Base-by-base conservation (phyloP, 306 rosid genomes). In the Quercus glauca region DNA sequence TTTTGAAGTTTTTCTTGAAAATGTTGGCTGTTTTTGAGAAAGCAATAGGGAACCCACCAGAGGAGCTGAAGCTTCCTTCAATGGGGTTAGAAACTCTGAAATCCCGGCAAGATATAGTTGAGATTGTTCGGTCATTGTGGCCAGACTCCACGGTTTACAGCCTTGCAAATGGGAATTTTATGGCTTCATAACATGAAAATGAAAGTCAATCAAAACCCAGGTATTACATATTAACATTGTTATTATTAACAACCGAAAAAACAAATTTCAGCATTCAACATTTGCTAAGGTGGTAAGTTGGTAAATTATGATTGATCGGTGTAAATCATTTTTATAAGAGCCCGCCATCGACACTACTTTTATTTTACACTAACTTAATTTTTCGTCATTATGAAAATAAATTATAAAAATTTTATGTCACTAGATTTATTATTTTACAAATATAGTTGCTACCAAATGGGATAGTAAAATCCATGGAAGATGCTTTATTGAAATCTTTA, bases 21-120 rank as follows among this genome's bases (percentile, higher is more conserved):
- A 90, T 90, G 91, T 83, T 88, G 78, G 87, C 87, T 3, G 86
- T 80, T 79, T 88, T 88, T 63, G 86, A 81, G 69, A 90, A 85
- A 82, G 84, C 77, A 35, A 74, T 59, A 12, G 92, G 88, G 71
- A 88, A 81, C 11, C 89, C 91, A 71, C 91, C 94, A 1, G 76
- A 76, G 76, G 92, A 87, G 78, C 84, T 90, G 77, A 75, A 75
- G 74, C 86, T 85, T 65, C 90, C 91, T 25, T 78, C 85, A 55
- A 17, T 18, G 52, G 82, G 49, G 14, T 78, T 59, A 55, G 74
- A 80, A 35, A 58, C 58, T 64, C 75, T 88, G 5, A 85, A 80
- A 82, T 76, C 77, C 72, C 83, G 82, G 14, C 67, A 70, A 65
- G 83, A 87, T 73, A 85, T 90, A 74, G 60, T 80, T 1, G 20